Base-by-base conservation (phyloP, 306 rosid species). In the Cicer chorassanicum region DNA sequence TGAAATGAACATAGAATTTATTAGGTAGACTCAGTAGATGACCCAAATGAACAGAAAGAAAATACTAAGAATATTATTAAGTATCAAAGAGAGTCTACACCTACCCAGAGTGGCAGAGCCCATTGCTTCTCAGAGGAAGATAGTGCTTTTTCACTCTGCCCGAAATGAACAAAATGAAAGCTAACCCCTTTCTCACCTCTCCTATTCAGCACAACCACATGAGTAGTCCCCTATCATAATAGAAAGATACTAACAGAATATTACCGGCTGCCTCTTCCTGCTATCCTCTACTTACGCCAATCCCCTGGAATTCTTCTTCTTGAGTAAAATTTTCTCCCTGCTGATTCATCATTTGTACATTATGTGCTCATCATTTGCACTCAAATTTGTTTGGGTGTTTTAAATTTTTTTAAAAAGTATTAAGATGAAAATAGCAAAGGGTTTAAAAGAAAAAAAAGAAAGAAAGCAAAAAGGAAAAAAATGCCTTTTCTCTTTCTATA, bases 321-420 rank as follows among this genome's bases (percentile, higher is more conserved):
- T 21, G 39, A 21, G 63, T 56, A 21, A 56, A 19, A 0, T 21
- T 5, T 36, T 29, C 4, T 55, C 62, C 62, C 39, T 19, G 38
- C 38, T 1, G 8, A 10, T 11, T 55, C 34, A 5, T 55, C 62
- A 55, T 55, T 4, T 24, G 34, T 24, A 24, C 34, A 24, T 24
- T 24, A 2, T 55, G n/a, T 55, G 62, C 62, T 55, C 10, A n/a
- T 19, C 38, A 55, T 18, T 55, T 55, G 62, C 62, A 9, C 14
- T 55, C 62, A 19, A 55, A 55, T 19, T 55, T 55, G 61, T 55
- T 54, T 18, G 5, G 36, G 34, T 9, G 62, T 55, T 55, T 55
- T 19, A 4, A 55, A 19, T 8, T 55, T 55, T 55, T 8, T 7
- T 2, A 24, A 6, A 55, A 34, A 9, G 62, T 55, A 55, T 55